A percentile compares a stretch with the other conserved stretches of the same genome.
These are phyloP conservation scores for Suhomyces wounanorum DNA, from an alignment of 1,139 yeast genomes.

Conservation along the genomic window DNA sequence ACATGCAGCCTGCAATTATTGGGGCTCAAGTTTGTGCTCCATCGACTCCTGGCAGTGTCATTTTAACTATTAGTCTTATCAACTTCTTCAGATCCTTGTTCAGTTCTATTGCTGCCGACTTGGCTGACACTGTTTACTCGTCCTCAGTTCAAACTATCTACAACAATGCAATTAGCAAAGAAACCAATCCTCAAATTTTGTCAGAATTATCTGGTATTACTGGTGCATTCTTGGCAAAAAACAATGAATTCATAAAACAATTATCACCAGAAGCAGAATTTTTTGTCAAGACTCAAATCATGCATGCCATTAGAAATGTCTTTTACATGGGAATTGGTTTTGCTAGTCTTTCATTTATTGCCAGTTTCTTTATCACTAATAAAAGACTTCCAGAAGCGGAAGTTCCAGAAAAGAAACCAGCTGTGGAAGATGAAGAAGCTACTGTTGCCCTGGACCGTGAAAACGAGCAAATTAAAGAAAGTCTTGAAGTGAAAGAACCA, in stretches of 20 bases:
- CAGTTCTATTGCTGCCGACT: conserved; percentile 34
- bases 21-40: conserved; percentile 40
- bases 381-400: conserved; percentile 10
- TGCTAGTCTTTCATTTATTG: conserved; percentile 7
- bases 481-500: background rate
- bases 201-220: conserved; percentile 4
- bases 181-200: conserved; percentile 5
- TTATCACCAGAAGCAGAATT: conserved; percentile 28
- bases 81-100: conserved; percentile 35
- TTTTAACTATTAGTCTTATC: conserved; percentile 37
- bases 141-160: conserved; percentile 27
- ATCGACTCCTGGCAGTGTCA: conserved; percentile 37
- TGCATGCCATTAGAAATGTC: conserved; percentile 34
- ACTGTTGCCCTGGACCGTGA: background rate
- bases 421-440: background rate
- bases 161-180: conserved; percentile 19
- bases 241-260: conserved; percentile 16
- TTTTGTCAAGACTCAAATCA: conserved; percentile 32
- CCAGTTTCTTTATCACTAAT: conserved; percentile 9
- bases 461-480: background rate
- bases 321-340: conserved; percentile 28
- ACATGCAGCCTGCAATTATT: conserved; percentile 32
- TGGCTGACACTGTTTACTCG: conserved; percentile 39
- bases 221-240: background rate
- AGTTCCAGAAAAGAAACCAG: background rate